Conservation (phyloP, 148 eudicot genomes). For the Rhododendron vialii region DNA sequence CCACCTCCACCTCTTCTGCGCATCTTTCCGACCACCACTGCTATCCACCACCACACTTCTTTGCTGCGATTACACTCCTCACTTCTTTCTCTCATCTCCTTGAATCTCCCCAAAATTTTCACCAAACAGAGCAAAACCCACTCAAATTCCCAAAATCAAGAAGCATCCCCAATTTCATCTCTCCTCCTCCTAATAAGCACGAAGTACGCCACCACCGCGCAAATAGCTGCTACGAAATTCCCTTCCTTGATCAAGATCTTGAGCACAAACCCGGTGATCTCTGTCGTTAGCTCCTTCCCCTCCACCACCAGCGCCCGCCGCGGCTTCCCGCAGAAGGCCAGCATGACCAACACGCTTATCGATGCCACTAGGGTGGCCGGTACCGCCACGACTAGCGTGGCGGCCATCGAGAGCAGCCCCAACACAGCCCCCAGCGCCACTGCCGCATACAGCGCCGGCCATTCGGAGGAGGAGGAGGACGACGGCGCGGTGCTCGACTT, state of each 20-base stretch:
- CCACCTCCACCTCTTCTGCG: too few species aligned
- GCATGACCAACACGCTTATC: conserved; percentile 53
- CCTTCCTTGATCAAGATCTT: conserved; percentile 21
- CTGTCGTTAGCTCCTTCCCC: conserved; percentile 49
- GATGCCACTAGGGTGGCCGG: conserved; percentile 64
- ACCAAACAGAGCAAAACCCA: neutral
- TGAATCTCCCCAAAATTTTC: neutral
- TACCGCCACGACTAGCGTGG: conserved; percentile 63
- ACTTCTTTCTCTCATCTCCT: neutral
- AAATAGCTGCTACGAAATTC: conserved; percentile 3
- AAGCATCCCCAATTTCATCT: neutral
- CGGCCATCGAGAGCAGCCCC: conserved; percentile 62
- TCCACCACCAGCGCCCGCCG: conserved; percentile 38
- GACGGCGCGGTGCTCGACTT: too few species aligned
- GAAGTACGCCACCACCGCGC: neutral
- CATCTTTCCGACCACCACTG: too few species aligned
- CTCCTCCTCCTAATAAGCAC: neutral
- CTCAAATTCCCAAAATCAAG: neutral
- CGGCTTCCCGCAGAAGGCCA: conserved; percentile 32
- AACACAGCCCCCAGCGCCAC: too few species aligned
- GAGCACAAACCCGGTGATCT: conserved; percentile 44
- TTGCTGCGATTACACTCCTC: too few species aligned
- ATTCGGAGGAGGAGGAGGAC: too few species aligned
- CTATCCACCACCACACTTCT: too few species aligned
- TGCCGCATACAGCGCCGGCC: too few species aligned